Evolutionary conservation across 78 protist genomes (phyloP), one percentile per base, ranked within the genome.

Genomic region (Creolimax fragrantissima): DNA sequence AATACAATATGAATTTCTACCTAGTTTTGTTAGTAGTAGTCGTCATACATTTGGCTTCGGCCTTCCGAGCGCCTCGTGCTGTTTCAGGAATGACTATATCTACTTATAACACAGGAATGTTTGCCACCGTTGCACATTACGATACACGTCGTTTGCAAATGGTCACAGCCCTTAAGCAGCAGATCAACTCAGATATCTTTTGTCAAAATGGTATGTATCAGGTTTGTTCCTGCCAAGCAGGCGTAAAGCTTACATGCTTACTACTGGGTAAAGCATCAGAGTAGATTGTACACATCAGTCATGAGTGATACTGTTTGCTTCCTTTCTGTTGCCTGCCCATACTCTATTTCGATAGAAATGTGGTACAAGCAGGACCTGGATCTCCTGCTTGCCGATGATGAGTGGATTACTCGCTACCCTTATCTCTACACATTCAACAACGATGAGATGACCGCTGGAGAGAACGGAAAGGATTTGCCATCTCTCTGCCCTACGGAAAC

Each of bases 111-210:
- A 84, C 85, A 24, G 88, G 88, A 42, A 32, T 84, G 17, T 84
- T 84, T 24, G 88, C 47, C 88, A 24, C 88, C 11, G 88, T 84
- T 32, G 88, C 88, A 17, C 11, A 84, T 84, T 84, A 84, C 45
- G 88, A 84, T 84, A 32, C 11, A 32, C 88, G 88, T 24, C 11
- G 88, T 24, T 11, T 11, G 45, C 2, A n/a, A 41, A 32, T 84
- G 11, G 88, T 84, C 85, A 32, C 11, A 17, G 45, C 85, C 11
- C 45, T 84, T 24, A 84, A 2, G 88, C 35, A 84, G 2, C 47
- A 84, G 88, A 24, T 84, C 2, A 0, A 84, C 45, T 32, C 88
- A 2, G 2, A 84, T 0, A 24, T 84, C 24, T 84, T 84, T 32
- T 84, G 88, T 84, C 88, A 84, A 24, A 84, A 84, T 84, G n/a